Evolutionary conservation across 495 filamentous ascomycete genomes (phyloP).

Genomic region (Penicillium antarcticum): DNA sequence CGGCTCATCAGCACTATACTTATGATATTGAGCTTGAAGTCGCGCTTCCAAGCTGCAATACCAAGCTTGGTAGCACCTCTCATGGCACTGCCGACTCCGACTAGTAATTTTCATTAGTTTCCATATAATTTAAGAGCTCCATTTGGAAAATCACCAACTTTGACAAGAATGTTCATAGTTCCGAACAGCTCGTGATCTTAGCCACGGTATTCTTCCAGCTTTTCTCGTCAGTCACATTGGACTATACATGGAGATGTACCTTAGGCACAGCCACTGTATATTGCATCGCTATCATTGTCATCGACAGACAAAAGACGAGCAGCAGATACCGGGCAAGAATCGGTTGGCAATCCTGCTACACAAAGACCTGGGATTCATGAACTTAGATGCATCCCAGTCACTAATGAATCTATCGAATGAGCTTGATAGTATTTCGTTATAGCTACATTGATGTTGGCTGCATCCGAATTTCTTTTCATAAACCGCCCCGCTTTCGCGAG

Average conservation of each 20-base stretch:
- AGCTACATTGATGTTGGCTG: constrained; percentile 26
- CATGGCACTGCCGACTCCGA: constrained; percentile 44
- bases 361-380: neutral
- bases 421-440: constrained; percentile 7
- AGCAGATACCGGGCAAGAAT: neutral
- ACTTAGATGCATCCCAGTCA: constrained; percentile 2
- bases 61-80: constrained; percentile 48
- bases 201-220: constrained; percentile 38
- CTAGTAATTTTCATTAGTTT: neutral
- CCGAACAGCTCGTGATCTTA: constrained; percentile 34
- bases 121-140: neutral
- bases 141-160: constrained; percentile 33
- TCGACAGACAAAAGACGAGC: neutral
- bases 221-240: constrained; percentile 36
- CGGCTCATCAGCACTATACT: constrained; percentile 51
- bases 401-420: constrained; percentile 2
- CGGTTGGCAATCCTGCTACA: constrained; percentile 1
- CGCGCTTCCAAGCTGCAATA: constrained; percentile 43
- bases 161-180: constrained; percentile 46
- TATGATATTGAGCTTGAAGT: constrained; percentile 48
- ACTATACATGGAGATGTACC: constrained; percentile 9
- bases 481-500: constrained; percentile 25
- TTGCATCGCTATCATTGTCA: neutral
- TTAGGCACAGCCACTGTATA: neutral
- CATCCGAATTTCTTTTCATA: constrained; percentile 22